Conservation (phyloP, 139 green algal genomes). For the Chlorella sorokiniana region DNA sequence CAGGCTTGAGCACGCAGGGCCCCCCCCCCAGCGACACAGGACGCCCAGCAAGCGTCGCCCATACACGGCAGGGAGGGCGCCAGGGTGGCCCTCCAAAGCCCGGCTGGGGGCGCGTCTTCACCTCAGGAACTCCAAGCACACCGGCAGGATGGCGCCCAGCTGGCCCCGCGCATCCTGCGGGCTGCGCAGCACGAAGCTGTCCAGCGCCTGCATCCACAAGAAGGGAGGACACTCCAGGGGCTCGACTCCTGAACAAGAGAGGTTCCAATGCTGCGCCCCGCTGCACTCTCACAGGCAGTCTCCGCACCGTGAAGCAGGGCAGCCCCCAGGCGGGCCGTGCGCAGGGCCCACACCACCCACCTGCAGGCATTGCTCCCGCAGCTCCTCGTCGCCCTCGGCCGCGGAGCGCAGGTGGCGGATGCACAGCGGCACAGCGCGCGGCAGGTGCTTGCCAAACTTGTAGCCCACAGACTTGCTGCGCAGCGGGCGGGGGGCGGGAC, state of each 20-base stretch:
- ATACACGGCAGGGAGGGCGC: too few relatives aligned
- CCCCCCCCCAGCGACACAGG: too few relatives aligned
- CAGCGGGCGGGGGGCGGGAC: not conserved
- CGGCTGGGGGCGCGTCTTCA: not conserved
- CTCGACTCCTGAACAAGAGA: too few relatives aligned
- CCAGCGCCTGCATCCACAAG: conserved; percentile 68
- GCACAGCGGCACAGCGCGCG: conserved; percentile 67
- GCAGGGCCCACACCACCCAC: conserved; percentile 16
- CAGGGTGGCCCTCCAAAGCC: not conserved
- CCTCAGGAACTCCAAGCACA: conserved; percentile 59
- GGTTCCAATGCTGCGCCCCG: too few relatives aligned
- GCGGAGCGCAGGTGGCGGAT: conserved; percentile 62
- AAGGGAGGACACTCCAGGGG: too few relatives aligned
- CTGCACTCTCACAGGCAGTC: not conserved
- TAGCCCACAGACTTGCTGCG: conserved; percentile 70
- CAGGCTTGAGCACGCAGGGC: too few relatives aligned
- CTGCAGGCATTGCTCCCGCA: conserved; percentile 85
- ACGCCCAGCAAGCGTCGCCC: not conserved
- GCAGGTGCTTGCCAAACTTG: conserved; percentile 79
- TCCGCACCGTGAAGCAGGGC: not conserved
- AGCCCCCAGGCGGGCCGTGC: too few relatives aligned
- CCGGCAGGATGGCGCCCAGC: conserved; percentile 51
- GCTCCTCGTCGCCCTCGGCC: conserved; percentile 81
- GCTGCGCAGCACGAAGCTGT: conserved; percentile 81
- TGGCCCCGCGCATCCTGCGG: conserved; percentile 53